Evolutionary conservation across 2,329 filamentous ascomycete species (phyloP).

Genomic region (Claviceps pazoutovae): DNA sequence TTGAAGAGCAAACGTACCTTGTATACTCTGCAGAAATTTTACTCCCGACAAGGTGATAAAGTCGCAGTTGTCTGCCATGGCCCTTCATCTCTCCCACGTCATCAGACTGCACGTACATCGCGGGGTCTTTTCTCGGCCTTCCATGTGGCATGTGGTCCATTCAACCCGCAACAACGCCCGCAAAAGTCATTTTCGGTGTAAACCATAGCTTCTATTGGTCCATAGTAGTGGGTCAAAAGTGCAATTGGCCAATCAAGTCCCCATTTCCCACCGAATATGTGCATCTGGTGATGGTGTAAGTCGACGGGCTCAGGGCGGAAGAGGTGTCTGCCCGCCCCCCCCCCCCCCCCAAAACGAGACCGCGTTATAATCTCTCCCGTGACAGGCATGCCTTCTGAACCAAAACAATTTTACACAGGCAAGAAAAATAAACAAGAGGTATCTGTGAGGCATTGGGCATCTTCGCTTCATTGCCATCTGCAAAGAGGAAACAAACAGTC

Average conservation of each 20-base stretch:
- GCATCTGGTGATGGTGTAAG: conserved; percentile 24
- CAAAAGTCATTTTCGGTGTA: conserved; percentile 13
- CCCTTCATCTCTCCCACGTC: too few species aligned
- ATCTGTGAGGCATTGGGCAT: conserved; percentile 24
- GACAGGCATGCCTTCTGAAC: conserved; percentile 23
- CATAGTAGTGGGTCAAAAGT: conserved; percentile 8
- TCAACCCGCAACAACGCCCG: too few species aligned
- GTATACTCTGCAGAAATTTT: too few species aligned
- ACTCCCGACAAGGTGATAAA: too few species aligned
- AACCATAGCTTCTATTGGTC: conserved; percentile 18
- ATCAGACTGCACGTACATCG: too few species aligned
- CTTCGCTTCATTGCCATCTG: conserved; percentile 24
- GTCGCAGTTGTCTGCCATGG: too few species aligned
- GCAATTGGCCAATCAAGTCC: conserved; percentile 16
- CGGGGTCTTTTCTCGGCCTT: too few species aligned
- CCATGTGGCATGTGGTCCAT: too few species aligned
- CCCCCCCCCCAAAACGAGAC: conserved; percentile 17
- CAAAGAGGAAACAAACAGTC: conserved; percentile 2
- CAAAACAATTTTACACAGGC: conserved; percentile 23
- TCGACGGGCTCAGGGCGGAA: conserved; percentile 18
- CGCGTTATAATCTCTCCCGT: conserved; percentile 25
- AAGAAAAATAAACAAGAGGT: conserved; percentile 9
- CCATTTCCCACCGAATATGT: conserved; percentile 18
- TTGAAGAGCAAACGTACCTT: background rate
- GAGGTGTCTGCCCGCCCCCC: background rate